A percentile compares a stretch with the other conserved stretches of the same genome.
Evolutionary conservation across 1,284 basidiomycete species (phyloP).

Genomic region (Somion occarium): DNA sequence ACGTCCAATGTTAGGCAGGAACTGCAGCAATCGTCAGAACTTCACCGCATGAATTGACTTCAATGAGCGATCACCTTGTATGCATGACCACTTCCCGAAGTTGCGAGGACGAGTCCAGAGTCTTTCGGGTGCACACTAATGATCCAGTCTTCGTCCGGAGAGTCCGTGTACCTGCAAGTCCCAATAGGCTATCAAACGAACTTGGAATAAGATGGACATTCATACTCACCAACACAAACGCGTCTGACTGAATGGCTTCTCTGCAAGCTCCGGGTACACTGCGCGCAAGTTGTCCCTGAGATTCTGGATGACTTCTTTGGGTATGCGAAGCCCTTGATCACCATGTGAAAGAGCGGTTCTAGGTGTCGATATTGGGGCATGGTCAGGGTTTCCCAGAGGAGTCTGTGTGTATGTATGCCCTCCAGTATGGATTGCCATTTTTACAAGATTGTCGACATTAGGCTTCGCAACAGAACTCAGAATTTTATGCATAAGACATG

Average conservation of each 20-base stretch:
- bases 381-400: background rate
- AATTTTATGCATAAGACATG: background rate
- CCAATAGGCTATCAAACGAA: background rate
- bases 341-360: slow-evolving; percentile 57
- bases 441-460: slow-evolving; percentile 63
- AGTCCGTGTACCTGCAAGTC: slow-evolving; percentile 65
- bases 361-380: slow-evolving; percentile 52
- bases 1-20: slow-evolving; percentile 78
- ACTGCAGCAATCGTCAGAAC: slow-evolving; percentile 48
- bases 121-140: slow-evolving; percentile 64
- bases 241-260: slow-evolving; percentile 62
- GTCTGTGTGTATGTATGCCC: slow-evolving; percentile 54
- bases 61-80: slow-evolving; percentile 57
- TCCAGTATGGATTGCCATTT: slow-evolving; percentile 65
- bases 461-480: slow-evolving; percentile 43
- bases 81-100: slow-evolving; percentile 77
- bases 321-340: slow-evolving; percentile 56
- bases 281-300: slow-evolving; percentile 50
- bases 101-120: slow-evolving; percentile 61
- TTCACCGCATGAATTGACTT: background rate
- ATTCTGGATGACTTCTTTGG: slow-evolving; percentile 42
- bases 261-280: slow-evolving; percentile 70
- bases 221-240: slow-evolving; percentile 76
- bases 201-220: background rate
- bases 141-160: slow-evolving; percentile 75